Evolutionary conservation across 805 yeast species (phyloP), one percentile per base, ranked within the genome.

Genomic region (Metschnikowia anglica): DNA sequence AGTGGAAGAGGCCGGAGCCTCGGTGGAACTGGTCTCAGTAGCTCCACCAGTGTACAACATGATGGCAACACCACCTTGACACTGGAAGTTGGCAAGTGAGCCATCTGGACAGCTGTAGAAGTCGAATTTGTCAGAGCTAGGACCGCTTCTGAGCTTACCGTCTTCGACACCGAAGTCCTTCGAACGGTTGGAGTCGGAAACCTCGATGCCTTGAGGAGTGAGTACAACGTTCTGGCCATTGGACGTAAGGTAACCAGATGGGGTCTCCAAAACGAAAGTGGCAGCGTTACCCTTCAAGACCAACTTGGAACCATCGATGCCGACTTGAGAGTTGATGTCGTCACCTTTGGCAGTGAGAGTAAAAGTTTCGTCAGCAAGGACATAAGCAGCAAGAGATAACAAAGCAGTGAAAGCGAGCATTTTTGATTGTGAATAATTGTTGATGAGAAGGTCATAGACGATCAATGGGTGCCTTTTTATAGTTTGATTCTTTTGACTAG

Each of bases 351-450:
- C 68, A 26, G 54, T 43, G 37, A 65, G 57, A 32, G 49, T 39
- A 54, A 63, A 59, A 34, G 59, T 46, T 45, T 60, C 59, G 56
- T 64, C 69, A 36, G 68, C 69, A 28, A 51, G 47, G 41, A 56
- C 60, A 40, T 39, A 43, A 23, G 63, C 49, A 35, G 63, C 62
- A 35, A 61, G 51, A 30, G 63, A 41, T 23, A 55, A 39, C 35
- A 60, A 45, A 34, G 61, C 40, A 21, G 49, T 38, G 8, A 41
- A 16, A 35, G 46, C 48, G 41, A 47, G 37, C 51, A 47, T 47
- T 34, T 32, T 18, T 18, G n/a, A 13, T 32, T 18, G 11, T 10
- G 12, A 3, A 2, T 15, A 19, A n/a, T 18, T 6, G 5, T 4
- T 20, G 25, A 18, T 3, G 8, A 17, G 13, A 5, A 15, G 9